These are phyloP conservation scores for Taiwanofungus camphoratus DNA, from an alignment of 1,284 basidiomycete genomes.

Conservation along the genomic window DNA sequence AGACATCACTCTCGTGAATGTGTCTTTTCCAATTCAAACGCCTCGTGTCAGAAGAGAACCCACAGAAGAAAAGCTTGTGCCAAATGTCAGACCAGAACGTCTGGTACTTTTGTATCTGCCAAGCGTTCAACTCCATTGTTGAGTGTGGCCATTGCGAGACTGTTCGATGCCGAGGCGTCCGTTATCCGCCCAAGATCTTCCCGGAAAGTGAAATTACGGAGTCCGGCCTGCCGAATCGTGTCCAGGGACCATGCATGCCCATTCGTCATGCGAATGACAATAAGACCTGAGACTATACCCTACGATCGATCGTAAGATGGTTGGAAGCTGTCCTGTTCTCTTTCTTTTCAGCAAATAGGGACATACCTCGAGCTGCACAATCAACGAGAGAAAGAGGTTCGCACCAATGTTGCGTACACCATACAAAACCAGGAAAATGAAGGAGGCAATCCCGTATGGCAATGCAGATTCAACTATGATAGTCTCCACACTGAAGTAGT, in stretches of 20 bases:
- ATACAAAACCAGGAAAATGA: slow-evolving; percentile 6
- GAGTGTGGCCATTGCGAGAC: neutral
- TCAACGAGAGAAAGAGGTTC: slow-evolving; percentile 8
- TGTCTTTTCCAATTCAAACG: no score
- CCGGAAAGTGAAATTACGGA: neutral
- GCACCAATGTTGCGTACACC: slow-evolving; percentile 1
- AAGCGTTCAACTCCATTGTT: neutral
- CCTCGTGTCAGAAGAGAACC: no score
- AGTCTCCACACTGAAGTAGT: slow-evolving; percentile 1
- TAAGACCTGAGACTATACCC: slow-evolving; percentile 2
- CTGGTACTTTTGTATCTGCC: neutral
- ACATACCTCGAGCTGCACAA: slow-evolving; percentile 11
- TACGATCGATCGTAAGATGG: neutral
- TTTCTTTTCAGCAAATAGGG: neutral
- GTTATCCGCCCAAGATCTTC: neutral
- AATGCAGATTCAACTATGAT: slow-evolving; percentile 9
- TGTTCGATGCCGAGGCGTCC: neutral
- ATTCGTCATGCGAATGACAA: slow-evolving; percentile 1
- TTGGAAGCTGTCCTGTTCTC: no score
- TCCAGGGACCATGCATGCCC: slow-evolving; percentile 2
- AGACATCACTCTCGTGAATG: no score
- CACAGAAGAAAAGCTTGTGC: no score
- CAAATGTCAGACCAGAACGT: neutral
- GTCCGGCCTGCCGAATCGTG: neutral
- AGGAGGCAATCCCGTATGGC: slow-evolving; percentile 6